Percentiles rank a stretch among this genome's conserved stretches.
These are phyloP conservation scores for Amanita pseudoporphyria DNA, from an alignment of 768 basidiomycete genomes.

Conservation along the genomic window DNA sequence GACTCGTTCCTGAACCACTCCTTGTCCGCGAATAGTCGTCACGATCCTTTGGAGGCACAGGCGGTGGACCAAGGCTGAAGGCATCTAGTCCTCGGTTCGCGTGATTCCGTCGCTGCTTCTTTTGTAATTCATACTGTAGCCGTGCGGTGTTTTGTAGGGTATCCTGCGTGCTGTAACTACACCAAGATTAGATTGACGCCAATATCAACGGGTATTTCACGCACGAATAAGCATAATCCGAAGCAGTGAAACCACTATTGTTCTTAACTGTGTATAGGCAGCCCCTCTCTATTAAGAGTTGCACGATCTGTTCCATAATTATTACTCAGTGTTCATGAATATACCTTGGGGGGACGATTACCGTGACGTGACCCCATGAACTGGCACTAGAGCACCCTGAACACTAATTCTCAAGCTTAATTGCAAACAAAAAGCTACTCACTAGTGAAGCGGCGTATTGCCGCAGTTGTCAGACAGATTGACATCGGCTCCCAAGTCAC, in stretches of 20 bases:
- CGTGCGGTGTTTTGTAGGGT: slow-evolving; percentile 77
- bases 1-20: slow-evolving; percentile 75
- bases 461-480: slow-evolving; percentile 88
- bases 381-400: slow-evolving; percentile 50
- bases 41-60: slow-evolving; percentile 36
- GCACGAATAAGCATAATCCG: slow-evolving; percentile 88
- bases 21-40: slow-evolving; percentile 48
- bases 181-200: slow-evolving; percentile 3
- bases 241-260: slow-evolving; percentile 85
- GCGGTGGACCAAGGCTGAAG: slow-evolving; percentile 35
- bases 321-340: not conserved
- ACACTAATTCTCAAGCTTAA: slow-evolving; percentile 5
- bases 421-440: slow-evolving; percentile 21
- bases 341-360: slow-evolving; percentile 25
- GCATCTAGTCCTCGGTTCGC: slow-evolving; percentile 59
- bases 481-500: slow-evolving; percentile 83
- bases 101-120: slow-evolving; percentile 60
- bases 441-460: slow-evolving; percentile 92
- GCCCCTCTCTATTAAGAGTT: slow-evolving; percentile 81
- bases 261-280: slow-evolving; percentile 79
- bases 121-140: slow-evolving; percentile 69
- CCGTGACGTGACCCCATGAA: slow-evolving; percentile 78
- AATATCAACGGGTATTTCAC: slow-evolving; percentile 17
- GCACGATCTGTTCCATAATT: slow-evolving; percentile 50
- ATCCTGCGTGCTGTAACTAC: slow-evolving; percentile 64